Conservation (phyloP, 306 rosid genomes). For the Cicer cuneatum region DNA sequence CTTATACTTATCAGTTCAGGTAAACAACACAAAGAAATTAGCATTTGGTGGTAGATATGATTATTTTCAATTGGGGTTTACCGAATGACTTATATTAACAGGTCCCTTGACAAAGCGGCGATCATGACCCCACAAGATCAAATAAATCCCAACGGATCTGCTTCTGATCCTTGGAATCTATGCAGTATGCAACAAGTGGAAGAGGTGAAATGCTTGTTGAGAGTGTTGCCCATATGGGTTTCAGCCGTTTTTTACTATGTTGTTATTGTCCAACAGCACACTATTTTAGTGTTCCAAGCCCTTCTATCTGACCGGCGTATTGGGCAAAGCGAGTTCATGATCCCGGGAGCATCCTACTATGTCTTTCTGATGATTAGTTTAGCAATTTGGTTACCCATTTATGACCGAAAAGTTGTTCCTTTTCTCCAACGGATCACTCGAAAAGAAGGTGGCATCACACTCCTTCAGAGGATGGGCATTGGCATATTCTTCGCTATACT, state of each 20-base stretch:
- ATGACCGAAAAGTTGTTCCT: slow-evolving; percentile 68
- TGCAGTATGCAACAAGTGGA: slow-evolving; percentile 90
- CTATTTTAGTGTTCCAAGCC: slow-evolving; percentile 82
- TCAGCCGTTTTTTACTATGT: slow-evolving; percentile 57
- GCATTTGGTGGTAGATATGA: slow-evolving; percentile 31
- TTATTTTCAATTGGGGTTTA: slow-evolving; percentile 17
- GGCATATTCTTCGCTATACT: slow-evolving; percentile 64
- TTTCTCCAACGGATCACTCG: slow-evolving; percentile 62
- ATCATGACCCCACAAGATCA: slow-evolving; percentile 60
- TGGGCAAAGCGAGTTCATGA: slow-evolving; percentile 58
- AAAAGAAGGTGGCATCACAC: slow-evolving; percentile 80
- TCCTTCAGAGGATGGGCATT: slow-evolving; percentile 78
- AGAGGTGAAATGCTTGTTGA: slow-evolving; percentile 76
- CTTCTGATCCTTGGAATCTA: slow-evolving; percentile 75
- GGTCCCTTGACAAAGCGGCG: slow-evolving; percentile 83
- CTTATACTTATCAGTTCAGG: slow-evolving; percentile 78
- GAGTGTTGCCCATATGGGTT: slow-evolving; percentile 82
- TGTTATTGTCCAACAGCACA: slow-evolving; percentile 65
- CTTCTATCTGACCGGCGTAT: slow-evolving; percentile 68
- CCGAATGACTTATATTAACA: slow-evolving; percentile 59
- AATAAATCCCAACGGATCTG: slow-evolving; percentile 72
- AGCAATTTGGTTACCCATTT: slow-evolving; percentile 73
- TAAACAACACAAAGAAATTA: slow-evolving; percentile 42
- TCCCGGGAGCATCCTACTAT: slow-evolving; percentile 81
- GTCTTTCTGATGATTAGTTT: slow-evolving; percentile 73